Base-by-base conservation (phyloP, 768 basidiomycete species). In the Rhodotorula toruloides region DNA sequence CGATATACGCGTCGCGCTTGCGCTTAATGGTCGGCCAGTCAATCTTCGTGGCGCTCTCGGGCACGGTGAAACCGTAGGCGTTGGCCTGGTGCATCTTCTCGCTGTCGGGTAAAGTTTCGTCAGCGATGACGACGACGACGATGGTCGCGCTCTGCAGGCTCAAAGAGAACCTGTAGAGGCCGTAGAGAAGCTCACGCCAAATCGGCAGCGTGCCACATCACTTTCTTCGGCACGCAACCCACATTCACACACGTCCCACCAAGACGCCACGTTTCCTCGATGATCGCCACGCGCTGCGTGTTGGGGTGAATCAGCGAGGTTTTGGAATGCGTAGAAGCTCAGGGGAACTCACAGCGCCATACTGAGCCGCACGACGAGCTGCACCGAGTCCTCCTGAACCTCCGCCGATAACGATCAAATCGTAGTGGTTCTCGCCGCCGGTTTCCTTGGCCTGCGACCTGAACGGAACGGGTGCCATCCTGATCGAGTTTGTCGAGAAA, bases 121-220 rank as follows among this genome's bases (percentile, higher is more conserved):
- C 50, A 52, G 46, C n/a, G n/a, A n/a, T n/a, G n/a, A n/a, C n/a
- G n/a, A n/a, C n/a, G n/a, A n/a, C n/a, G n/a, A n/a, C n/a, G n/a
- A n/a, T n/a, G n/a, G n/a, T n/a, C n/a, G n/a, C n/a, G n/a, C n/a
- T n/a, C n/a, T n/a, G n/a, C n/a, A n/a, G n/a, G n/a, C n/a, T n/a
- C n/a, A n/a, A n/a, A n/a, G n/a, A n/a, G n/a, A n/a, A n/a, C n/a
- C n/a, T n/a, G n/a, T n/a, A n/a, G n/a, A n/a, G n/a, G n/a, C n/a
- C 40, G 40, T 40, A 19, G 12, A 54, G 47, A 22, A 29, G 40
- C 32, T 27, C 29, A 70, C 64, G 61, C 43, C 21, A 71, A 27
- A 78, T 93, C 90, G 34, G 90, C 89, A 46, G 91, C 90, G 69
- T 92, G 88, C 94, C 94, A 99, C 94, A 98, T 98, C 61, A 99